phyloP scores from a whole-genome alignment of 805 yeast species.

The Tetrapisispora phaffii region DNA sequence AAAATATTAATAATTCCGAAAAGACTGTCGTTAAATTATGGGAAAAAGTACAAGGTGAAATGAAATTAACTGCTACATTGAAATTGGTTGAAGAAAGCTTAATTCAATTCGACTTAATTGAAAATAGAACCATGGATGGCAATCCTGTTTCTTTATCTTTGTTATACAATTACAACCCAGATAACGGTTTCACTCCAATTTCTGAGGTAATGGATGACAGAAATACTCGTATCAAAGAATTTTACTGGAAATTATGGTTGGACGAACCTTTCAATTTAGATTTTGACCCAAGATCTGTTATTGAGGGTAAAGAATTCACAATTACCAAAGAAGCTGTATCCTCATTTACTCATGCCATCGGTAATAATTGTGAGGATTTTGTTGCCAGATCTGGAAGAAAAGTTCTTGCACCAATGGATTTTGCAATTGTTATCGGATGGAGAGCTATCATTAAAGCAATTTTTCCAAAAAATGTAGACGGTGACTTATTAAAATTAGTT shows the following conservation, averaged over 20 bases:
- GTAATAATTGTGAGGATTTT: constrained; percentile 93
- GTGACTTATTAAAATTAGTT: constrained; percentile 87
- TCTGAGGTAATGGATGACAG: constrained; percentile 83
- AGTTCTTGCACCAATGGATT: constrained; percentile 96
- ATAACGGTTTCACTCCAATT: constrained; percentile 93
- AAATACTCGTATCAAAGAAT: constrained; percentile 85
- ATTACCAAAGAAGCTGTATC: constrained; percentile 71
- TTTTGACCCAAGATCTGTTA: constrained; percentile 63
- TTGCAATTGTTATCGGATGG: constrained; percentile 98
- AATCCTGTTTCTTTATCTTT: constrained; percentile 67
- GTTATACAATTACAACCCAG: constrained; percentile 68
- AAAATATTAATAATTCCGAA: constrained; percentile 38
- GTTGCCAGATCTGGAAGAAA: constrained; percentile 78
- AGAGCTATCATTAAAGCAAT: constrained; percentile 95
- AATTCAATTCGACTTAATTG: constrained; percentile 69
- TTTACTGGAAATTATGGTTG: constrained; percentile 98
- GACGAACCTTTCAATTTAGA: constrained; percentile 51
- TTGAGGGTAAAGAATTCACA: constrained; percentile 55
- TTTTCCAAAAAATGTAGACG: constrained; percentile 93
- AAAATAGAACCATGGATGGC: constrained; percentile 76
- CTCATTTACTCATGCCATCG: constrained; percentile 93
- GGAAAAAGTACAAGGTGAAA: constrained; percentile 66
- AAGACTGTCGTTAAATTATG: constrained; percentile 54
- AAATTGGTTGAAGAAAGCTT: constrained; percentile 39
- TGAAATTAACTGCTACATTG: constrained; percentile 56